These are phyloP conservation scores for Bipolaris victoriae DNA, from an alignment of 2,329 filamentous ascomycete genomes.

Conservation along the genomic window DNA sequence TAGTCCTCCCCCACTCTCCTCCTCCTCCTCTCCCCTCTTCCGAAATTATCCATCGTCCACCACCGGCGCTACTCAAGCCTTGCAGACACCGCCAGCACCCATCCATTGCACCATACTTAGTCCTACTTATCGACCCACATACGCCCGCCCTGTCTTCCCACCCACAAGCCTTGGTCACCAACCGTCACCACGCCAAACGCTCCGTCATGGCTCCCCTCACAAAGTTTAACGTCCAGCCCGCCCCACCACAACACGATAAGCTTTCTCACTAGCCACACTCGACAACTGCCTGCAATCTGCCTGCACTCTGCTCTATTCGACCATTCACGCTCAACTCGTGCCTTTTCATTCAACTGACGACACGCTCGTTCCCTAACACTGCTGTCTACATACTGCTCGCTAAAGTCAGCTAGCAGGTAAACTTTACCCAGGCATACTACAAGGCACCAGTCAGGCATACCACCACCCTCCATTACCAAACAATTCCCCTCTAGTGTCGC, in stretches of 20 bases:
- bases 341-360: not conserved
- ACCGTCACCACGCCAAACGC: not conserved
- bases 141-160: slow-evolving; percentile 23
- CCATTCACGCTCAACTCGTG: not conserved
- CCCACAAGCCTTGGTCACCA: not conserved
- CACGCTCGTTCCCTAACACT: not conserved
- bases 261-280: not conserved
- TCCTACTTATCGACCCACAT: no score
- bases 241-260: not conserved
- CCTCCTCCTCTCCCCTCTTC: no score
- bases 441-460: not conserved
- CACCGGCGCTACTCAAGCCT: slow-evolving; percentile 18
- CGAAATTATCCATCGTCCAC: no score
- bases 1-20: no score
- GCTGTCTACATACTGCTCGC: not conserved
- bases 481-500: not conserved
- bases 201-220: not conserved
- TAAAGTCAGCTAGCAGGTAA: not conserved
- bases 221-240: not conserved
- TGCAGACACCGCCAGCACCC: slow-evolving; percentile 13
- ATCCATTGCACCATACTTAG: not conserved
- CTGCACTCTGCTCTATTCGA: not conserved
- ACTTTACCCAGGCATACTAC: not conserved
- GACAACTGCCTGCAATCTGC: not conserved
- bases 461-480: not conserved